Evolutionary conservation across 257 asterid genomes (phyloP).

Genomic region (Oldenlandia corymbosa): DNA sequence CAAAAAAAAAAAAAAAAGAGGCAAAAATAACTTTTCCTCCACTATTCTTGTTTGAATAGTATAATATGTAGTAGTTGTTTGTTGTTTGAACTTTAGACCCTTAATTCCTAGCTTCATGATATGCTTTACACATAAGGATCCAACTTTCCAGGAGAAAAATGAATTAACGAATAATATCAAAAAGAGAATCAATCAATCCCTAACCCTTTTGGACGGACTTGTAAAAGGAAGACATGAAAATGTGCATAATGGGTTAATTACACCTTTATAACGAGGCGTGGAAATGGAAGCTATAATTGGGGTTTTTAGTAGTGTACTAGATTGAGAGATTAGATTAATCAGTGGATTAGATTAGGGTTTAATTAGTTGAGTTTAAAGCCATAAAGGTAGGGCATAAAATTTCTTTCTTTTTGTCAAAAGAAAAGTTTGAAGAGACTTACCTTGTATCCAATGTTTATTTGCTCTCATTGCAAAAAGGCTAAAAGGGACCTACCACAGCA

Average conservation of each 20-base stretch:
- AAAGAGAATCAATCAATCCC: conserved; percentile 11
- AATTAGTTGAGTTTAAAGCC: conserved; percentile 13
- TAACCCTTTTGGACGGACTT: conserved; percentile 29
- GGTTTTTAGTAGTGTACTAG: too few relatives aligned
- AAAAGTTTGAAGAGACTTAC: conserved; percentile 23
- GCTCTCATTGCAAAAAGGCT: neutral
- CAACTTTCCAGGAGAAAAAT: conserved; percentile 24
- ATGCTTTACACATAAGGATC: conserved; percentile 52
- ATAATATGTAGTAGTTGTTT: conserved; percentile 11
- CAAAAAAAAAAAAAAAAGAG: neutral
- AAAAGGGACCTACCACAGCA: neutral
- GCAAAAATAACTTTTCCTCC: conserved; percentile 25
- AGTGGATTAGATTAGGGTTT: conserved; percentile 18
- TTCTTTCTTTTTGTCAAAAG: conserved; percentile 32
- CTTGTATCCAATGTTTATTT: conserved; percentile 4
- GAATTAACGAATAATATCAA: conserved; percentile 12
- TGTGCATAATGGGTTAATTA: too few relatives aligned
- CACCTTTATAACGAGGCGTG: conserved; percentile 20
- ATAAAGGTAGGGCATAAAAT: conserved; percentile 27
- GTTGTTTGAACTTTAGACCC: too few relatives aligned
- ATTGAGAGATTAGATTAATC: conserved; percentile 1
- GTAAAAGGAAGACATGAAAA: conserved; percentile 27
- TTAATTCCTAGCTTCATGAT: conserved; percentile 16
- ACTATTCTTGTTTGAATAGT: conserved; percentile 30
- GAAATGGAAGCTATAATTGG: too few relatives aligned